Conservation (phyloP, 768 basidiomycete genomes). For the Mycena olivaceomarginata region DNA sequence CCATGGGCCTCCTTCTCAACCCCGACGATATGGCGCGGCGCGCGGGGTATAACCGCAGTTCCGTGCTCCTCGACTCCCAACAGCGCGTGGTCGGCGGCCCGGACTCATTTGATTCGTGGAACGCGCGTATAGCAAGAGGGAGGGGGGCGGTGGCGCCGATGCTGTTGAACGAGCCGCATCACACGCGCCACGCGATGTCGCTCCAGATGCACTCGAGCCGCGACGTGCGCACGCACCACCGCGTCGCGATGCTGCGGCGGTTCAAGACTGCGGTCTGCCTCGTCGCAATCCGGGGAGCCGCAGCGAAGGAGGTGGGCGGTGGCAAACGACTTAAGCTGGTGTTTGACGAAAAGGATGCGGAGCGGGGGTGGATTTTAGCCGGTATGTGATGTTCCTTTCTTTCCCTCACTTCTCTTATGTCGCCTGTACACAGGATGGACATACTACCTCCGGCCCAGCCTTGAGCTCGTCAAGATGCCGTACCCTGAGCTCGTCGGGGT, state of each 20-base stretch:
- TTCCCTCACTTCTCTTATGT: neutral
- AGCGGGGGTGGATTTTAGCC: conserved; percentile 53
- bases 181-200: conserved; percentile 59
- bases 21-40: neutral
- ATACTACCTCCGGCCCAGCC: conserved; percentile 63
- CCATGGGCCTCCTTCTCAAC: conserved; percentile 15
- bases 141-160: conserved; percentile 38
- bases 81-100: neutral
- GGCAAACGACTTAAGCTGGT: conserved; percentile 39
- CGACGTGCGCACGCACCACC: conserved; percentile 49
- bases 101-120: conserved; percentile 22
- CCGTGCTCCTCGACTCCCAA: neutral
- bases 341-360: conserved; percentile 48
- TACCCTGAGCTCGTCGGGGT: conserved; percentile 61
- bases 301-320: conserved; percentile 45
- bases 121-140: conserved; percentile 21
- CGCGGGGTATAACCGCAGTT: too few relatives aligned
- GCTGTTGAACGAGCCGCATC: conserved; percentile 44
- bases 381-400: conserved; percentile 48
- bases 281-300: conserved; percentile 63
- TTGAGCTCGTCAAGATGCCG: conserved; percentile 66
- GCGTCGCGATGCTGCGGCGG: conserved; percentile 54
- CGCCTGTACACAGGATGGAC: conserved; percentile 64
- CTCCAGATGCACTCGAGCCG: conserved; percentile 59
- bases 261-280: conserved; percentile 63